Base-by-base conservation (phyloP, 1,139 yeast species). In the Scheffersomyces segobiensis region DNA sequence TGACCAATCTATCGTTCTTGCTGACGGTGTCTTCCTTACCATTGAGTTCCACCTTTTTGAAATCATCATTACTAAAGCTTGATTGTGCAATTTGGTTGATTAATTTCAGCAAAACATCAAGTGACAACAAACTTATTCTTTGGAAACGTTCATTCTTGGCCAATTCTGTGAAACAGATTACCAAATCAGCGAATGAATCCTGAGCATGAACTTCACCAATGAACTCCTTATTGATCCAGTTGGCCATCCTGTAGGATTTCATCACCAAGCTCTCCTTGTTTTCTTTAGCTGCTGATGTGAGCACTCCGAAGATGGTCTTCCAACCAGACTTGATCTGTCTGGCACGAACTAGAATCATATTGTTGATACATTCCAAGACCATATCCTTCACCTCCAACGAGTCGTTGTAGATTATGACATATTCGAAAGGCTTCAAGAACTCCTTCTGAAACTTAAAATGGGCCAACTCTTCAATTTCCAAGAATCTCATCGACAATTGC, bases 401-500 rank as follows among this genome's bases (percentile, higher is more conserved):
- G 17, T 80, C 80, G 62, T 91, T 91, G 68, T 91, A 85, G 53
- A 79, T 73, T 66, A 95, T 83, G 22, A 93, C 87, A 70, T 89
- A 88, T 66, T 90, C 93, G 74, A 93, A 96, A 2, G 99, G 99
- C 68, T 88, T 87, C 70, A 96, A 81, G 67, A 96, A 96, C 69
- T 95, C 98, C 67, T 89, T 89, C 73, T 96, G 99, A 75, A 96
- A 96, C 73, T 91, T 93, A 80, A 96, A 96, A 70, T 96, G 97
- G 0, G 98, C 85, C 71, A 96, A 83, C 72, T 96, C 99, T 60
- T 95, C 98, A 63, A 95, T 86, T 61, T 92, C 97, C 67, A 95
- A 86, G 72, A 96, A 96, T 66, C 98, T 83, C 85, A 92, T 89
- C 4, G 97, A 89, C 59, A 96, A 79, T 73, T 96, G 99, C 67